Conservation (phyloP, 2,329 filamentous ascomycete genomes). For the Epichloe sp. region DNA sequence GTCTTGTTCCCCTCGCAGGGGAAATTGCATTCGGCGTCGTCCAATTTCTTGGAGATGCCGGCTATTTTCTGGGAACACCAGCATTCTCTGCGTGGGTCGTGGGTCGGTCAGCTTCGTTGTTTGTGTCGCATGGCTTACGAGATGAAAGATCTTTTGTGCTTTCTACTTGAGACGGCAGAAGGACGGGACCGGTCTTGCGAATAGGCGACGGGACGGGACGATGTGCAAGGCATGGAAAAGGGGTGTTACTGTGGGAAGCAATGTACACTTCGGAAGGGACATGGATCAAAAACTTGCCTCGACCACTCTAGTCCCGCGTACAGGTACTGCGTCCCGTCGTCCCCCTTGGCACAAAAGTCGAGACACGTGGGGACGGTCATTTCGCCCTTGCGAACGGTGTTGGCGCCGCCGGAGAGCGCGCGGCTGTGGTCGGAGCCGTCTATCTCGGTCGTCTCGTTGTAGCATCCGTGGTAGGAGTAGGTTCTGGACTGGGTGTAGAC, state of each 20-base stretch:
- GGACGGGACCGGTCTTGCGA: no score
- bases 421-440: constrained; percentile 26
- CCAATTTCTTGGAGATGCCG: constrained; percentile 29
- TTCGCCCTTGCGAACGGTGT: constrained; percentile 25
- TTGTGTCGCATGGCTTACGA: no score
- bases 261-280: no score
- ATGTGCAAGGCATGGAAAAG: no score
- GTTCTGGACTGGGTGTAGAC: constrained; percentile 23
- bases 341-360: constrained; percentile 30
- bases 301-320: constrained; percentile 45
- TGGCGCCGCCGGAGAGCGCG: constrained; percentile 32
- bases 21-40: constrained; percentile 35
- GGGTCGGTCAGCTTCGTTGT: not conserved
- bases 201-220: no score
- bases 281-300: constrained; percentile 17
- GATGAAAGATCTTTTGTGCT: no score
- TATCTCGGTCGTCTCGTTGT: constrained; percentile 40
- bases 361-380: constrained; percentile 42
- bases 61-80: constrained; percentile 43
- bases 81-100: constrained; percentile 33
- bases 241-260: no score
- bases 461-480: constrained; percentile 44
- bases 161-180: no score
- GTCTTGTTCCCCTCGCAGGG: constrained; percentile 37
- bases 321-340: constrained; percentile 21